Conservation (phyloP, 2,329 filamentous ascomycete genomes). For the Colletotrichum echinochloae region DNA sequence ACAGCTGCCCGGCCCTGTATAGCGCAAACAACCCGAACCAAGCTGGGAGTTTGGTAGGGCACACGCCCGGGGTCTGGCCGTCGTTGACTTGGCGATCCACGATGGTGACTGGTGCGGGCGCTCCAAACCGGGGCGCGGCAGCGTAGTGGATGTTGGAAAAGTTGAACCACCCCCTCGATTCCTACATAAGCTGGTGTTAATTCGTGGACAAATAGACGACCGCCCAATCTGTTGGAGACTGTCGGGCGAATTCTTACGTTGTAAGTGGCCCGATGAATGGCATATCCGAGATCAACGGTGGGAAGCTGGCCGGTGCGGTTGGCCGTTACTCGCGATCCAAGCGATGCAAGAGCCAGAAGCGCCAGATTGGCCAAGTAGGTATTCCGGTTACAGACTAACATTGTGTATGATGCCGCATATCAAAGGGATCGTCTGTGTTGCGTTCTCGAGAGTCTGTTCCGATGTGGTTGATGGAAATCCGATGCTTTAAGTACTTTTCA, state of each 20-base stretch:
- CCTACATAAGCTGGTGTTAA: background rate
- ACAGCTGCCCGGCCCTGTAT: background rate
- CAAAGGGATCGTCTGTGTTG: background rate
- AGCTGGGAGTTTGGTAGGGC: background rate
- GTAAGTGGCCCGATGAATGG: background rate
- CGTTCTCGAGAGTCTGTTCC: too few species aligned
- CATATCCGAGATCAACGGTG: background rate
- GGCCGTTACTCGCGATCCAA: background rate
- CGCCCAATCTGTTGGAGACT: rapidly evolving
- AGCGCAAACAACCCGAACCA: background rate
- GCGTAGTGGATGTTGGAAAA: conserved; percentile 71
- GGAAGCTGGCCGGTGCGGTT: background rate
- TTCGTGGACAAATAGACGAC: too few species aligned
- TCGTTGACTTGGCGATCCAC: conserved; percentile 55
- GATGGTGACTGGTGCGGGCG: conserved; percentile 55
- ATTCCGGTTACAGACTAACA: background rate
- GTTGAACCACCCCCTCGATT: conserved; percentile 36
- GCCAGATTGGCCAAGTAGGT: background rate
- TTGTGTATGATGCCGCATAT: background rate
- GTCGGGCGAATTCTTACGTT: background rate
- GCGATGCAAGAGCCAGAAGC: background rate
- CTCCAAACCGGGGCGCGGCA: conserved; percentile 75
- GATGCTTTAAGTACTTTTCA: background rate
- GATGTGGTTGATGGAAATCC: background rate
- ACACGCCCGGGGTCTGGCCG: background rate